Evolutionary conservation across 768 basidiomycete genomes (phyloP).

Genomic region (Naganishia vaughanmartiniae): DNA sequence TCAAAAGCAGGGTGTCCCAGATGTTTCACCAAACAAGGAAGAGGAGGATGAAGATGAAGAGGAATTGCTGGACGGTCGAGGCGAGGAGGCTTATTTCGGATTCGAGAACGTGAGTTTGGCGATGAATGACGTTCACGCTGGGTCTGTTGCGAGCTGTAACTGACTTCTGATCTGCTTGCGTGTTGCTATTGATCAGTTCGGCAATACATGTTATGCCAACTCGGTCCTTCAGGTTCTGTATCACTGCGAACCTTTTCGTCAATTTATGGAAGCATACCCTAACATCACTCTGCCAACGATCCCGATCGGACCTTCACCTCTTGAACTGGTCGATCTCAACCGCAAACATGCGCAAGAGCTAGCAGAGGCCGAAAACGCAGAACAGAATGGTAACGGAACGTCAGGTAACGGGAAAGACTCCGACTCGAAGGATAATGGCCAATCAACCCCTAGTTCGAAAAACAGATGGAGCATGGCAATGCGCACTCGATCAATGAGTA

Average conservation of each 20-base stretch:
- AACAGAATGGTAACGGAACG: constrained; percentile 4
- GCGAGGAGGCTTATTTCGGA: constrained; percentile 60
- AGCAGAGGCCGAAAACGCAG: constrained; percentile 9
- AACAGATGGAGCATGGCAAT: constrained; percentile 23
- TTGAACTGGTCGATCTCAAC: constrained; percentile 21
- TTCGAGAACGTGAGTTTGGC: constrained; percentile 81
- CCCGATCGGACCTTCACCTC: constrained; percentile 53
- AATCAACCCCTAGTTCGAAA: not conserved
- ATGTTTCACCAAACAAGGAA: constrained; percentile 11
- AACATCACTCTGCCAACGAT: constrained; percentile 60
- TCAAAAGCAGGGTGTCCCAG: not conserved
- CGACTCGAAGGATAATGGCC: constrained; percentile 8
- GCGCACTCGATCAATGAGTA: constrained; percentile 20
- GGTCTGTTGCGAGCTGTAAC: too few relatives aligned
- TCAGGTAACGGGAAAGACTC: not conserved
- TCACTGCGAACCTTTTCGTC: constrained; percentile 88
- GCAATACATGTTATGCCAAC: constrained; percentile 98
- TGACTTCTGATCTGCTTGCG: not conserved
- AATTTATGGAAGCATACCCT: constrained; percentile 64
- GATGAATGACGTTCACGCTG: not conserved
- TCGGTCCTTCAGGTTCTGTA: constrained; percentile 97
- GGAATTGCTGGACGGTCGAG: constrained; percentile 43
- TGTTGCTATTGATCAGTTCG: constrained; percentile 57
- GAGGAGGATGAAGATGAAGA: constrained; percentile 40
- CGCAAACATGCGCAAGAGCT: constrained; percentile 13